Conservation (phyloP, 495 filamentous ascomycete genomes). For the Penicillium robsamsonii region DNA sequence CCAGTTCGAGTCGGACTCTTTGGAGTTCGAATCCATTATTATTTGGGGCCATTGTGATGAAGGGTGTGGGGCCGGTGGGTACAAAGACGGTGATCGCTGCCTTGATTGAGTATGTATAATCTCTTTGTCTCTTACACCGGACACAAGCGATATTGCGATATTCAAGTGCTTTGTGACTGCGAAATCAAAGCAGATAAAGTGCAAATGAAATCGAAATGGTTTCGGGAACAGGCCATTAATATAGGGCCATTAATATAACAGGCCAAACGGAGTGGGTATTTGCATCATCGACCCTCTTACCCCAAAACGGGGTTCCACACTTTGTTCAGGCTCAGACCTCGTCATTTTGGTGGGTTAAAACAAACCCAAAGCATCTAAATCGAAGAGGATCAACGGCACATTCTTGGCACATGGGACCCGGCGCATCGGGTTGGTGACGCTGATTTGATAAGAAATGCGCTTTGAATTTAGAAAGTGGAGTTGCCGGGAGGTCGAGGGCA, state of each 20-base stretch:
- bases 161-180: not conserved
- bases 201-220: constrained; percentile 9
- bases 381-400: constrained; percentile 8
- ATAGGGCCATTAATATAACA: too few relatives aligned
- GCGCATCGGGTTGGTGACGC: constrained; percentile 2
- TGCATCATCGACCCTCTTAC: constrained; percentile 1
- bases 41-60: constrained; percentile 30
- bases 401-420: constrained; percentile 17
- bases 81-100: constrained; percentile 9
- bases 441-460: constrained; percentile 18
- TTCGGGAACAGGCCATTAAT: constrained; percentile 28
- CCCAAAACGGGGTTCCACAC: constrained; percentile 12
- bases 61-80: constrained; percentile 7
- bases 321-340: constrained; percentile 9
- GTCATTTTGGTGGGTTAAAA: constrained; percentile 12
- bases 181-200: not conserved
- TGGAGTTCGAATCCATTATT: constrained; percentile 18
- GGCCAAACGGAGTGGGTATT: not conserved
- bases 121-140: not conserved
- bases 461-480: constrained; percentile 14
- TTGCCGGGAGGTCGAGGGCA: not conserved
- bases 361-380: not conserved
- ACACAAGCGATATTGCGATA: not conserved
- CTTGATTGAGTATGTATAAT: not conserved
- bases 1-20: constrained; percentile 42